Evolutionary conservation across 371 early-diverging fungal genomes (phyloP), one percentile per base, ranked within the genome.

Genomic region (Haplosporangium sp.): DNA sequence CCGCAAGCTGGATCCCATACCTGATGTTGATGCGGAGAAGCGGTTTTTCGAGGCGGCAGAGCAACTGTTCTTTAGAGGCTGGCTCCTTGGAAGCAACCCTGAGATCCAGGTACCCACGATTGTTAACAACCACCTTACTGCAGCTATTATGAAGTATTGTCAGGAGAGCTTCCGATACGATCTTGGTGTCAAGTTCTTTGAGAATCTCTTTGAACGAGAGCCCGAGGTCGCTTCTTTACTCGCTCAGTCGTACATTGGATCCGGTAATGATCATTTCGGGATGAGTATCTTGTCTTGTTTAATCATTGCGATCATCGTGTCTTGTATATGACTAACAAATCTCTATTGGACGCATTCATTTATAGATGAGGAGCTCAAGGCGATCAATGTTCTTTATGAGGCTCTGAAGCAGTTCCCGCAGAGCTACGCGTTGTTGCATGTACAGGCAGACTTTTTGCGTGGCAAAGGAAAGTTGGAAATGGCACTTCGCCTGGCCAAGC

Each of bases 61-160:
- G 64, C 84, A 86, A n/a, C 82, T 95, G 67, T 97, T 95, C 73
- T 95, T 91, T 90, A 55, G 75, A 87, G 92, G 95, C 38, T 96
- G 95, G 95, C 93, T 93, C 73, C 86, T 98, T n/a, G 98, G 98
- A n/a, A 93, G 95, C 51, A 93, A 91, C 41, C 91, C 96, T 11
- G 95, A 95, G 67, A 92, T 95, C 54, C 98, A 97, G 74, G 90
- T 94, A 29, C 95, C 97, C 4, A 95, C 97, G 11, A 85, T 87
- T 18, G 91, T 93, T 48, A 89, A 90, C 67, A 98, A 98, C 73
- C 93, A 94, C 69, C 76, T 98, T 58, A 88, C 89, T 1, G 90
- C 92, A 47, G 95, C 93, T 23, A 83, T 97, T 14, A 86, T 94
- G 87, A 91, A 93, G 79, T 96, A 96, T 64, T 96, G 97, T 81